Base-by-base conservation (phyloP, 345 rosid genomes). In the Excoecaria agallocha region DNA sequence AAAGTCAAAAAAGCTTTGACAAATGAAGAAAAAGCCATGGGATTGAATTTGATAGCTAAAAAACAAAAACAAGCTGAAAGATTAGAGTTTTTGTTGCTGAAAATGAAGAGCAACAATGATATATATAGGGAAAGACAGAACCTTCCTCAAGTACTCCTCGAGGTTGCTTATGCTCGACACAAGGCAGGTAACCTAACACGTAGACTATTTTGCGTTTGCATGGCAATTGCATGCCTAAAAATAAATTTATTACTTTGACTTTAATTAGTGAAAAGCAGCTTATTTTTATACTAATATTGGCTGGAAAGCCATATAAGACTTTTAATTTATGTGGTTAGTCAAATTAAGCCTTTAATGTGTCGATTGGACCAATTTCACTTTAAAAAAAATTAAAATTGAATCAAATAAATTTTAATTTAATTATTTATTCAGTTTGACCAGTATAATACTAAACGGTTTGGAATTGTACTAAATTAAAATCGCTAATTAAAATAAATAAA, bases 121-220 rank as follows among this genome's bases (percentile, higher is more conserved):
- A 89, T 84, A 92, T 87, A 74, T 61, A 38, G 50, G 39, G 24
- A 16, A 20, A 30, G 70, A 61, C 35, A 19, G 48, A 3, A 43
- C 10, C 48, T 43, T 43, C 48, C 48, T 43, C 48, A 43, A 46
- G 30, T 2, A 30, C 30, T 30, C 25, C 82, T 72, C 82, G 39
- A 76, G 78, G 74, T 39, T 43, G 46, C 66, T 22, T 37, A 38
- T 45, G 76, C 51, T 55, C 66, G 79, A 76, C 56, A 46, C 55
- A 17, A 1, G 69, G 54, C 81, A 80, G 97, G 82, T 88, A 0
- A 89, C 86, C 93, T 87, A 89, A 85, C 93, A 70, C 91, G 89
- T 79, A 77, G 93, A 84, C 76, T 75, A 39, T 19, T 38, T 8
- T 48, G 43, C 25, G 30, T 35, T 57, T 79, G 75, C 78, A 70